Evolutionary conservation across 2,329 filamentous ascomycete genomes (phyloP).

Genomic region (Colletotrichum australisinense): DNA sequence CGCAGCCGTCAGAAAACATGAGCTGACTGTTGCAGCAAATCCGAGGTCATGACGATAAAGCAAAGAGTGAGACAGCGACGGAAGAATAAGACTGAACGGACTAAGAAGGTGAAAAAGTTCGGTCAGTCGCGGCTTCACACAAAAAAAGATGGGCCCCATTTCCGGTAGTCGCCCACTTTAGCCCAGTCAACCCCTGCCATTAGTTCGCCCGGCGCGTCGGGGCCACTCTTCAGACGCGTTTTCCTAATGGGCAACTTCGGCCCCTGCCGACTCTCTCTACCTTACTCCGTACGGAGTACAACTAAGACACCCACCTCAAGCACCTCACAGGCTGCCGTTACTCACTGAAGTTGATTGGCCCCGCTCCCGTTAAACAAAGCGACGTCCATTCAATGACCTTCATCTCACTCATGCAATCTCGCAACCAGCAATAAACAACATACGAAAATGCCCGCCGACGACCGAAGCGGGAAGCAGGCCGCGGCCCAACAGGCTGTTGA

Average conservation of each 20-base stretch:
- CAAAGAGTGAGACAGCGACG: slow-evolving; percentile 17
- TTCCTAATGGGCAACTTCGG: slow-evolving; percentile 1
- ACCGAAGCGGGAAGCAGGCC: slow-evolving; percentile 74
- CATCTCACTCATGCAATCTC: neutral
- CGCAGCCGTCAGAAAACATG: slow-evolving; percentile 13
- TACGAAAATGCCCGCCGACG: slow-evolving; percentile 44
- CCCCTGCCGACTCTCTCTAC: neutral
- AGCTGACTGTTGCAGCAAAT: slow-evolving; percentile 22
- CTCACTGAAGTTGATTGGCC: neutral
- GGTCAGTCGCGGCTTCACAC: slow-evolving; percentile 13
- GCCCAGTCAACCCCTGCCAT: slow-evolving; percentile 25
- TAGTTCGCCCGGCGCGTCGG: slow-evolving; percentile 25
- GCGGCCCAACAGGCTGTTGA: slow-evolving; percentile 86
- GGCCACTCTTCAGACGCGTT: slow-evolving; percentile 25
- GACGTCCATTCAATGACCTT: neutral
- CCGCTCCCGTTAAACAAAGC: slow-evolving; percentile 16
- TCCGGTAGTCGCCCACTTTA: slow-evolving; percentile 25
- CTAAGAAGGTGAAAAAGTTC: slow-evolving; percentile 27
- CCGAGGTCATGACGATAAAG: slow-evolving; percentile 18
- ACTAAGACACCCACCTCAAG: neutral
- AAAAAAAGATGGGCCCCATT: slow-evolving; percentile 19
- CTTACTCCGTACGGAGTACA: too few species aligned
- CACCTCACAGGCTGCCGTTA: neutral
- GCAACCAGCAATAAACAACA: neutral
- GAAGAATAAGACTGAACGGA: neutral